Conservation (phyloP, 2,329 filamentous ascomycete genomes). For the Tolypocladium inflatum region DNA sequence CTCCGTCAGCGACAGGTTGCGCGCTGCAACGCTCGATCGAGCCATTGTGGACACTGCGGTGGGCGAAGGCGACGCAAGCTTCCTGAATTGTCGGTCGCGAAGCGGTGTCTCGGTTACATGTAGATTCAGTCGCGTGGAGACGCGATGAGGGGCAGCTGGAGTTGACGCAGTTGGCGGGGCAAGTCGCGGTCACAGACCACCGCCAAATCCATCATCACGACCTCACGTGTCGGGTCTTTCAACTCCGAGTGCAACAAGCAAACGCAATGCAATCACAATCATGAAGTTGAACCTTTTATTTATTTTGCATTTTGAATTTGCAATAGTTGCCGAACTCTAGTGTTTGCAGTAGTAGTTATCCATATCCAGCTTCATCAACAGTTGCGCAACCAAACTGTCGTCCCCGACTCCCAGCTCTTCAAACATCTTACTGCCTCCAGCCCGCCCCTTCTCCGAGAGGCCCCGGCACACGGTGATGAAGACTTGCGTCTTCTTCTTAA, state of each 20-base stretch:
- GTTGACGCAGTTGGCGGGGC: neutral
- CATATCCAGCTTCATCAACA: conserved; percentile 64
- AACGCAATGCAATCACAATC: no score
- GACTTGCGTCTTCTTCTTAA: conserved; percentile 62
- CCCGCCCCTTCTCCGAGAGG: conserved; percentile 52
- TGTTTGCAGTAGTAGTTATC: conserved; percentile 49
- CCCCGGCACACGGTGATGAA: conserved; percentile 66
- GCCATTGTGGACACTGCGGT: conserved; percentile 29
- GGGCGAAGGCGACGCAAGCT: neutral
- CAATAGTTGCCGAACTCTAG: neutral
- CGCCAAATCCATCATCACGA: neutral
- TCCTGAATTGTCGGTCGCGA: neutral
- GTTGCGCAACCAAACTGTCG: conserved; percentile 56
- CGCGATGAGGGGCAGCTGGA: conserved; percentile 1
- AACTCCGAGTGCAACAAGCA: neutral
- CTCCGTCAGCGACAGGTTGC: conserved; percentile 73
- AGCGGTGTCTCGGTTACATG: neutral
- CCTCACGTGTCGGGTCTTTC: neutral
- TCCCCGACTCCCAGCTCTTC: conserved; percentile 23
- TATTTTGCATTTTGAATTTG: no score
- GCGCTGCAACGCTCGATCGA: conserved; percentile 34
- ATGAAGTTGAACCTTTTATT: no score
- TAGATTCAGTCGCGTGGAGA: neutral
- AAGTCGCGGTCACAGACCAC: neutral
- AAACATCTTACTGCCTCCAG: conserved; percentile 18